phyloP scores from a whole-genome alignment of 371 early-diverging fungal species.

The Smittium culicis region DNA sequence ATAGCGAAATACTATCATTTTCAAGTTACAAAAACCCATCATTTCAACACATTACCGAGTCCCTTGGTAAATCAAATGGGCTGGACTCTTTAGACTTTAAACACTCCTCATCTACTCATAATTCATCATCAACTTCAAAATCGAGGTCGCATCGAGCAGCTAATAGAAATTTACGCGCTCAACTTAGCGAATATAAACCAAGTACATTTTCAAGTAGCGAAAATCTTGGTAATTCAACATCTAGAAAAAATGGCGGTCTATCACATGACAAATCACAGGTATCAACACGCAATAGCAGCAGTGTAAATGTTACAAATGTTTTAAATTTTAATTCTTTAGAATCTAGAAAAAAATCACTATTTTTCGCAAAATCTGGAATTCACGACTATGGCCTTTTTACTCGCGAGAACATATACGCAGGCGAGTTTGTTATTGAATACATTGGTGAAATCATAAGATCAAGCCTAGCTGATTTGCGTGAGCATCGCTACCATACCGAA shows the following conservation, averaged over 20 bases:
- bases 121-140: slow-evolving; percentile 21
- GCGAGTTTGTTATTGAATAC: slow-evolving; percentile 96
- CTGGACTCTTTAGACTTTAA: too few species aligned
- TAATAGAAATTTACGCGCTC: slow-evolving; percentile 30
- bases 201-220: background rate
- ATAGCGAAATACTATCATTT: slow-evolving; percentile 20
- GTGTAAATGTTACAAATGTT: slow-evolving; percentile 46
- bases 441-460: slow-evolving; percentile 95
- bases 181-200: slow-evolving; percentile 20
- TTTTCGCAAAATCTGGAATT: slow-evolving; percentile 78
- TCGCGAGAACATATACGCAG: slow-evolving; percentile 69
- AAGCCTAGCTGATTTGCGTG: slow-evolving; percentile 89
- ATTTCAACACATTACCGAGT: slow-evolving; percentile 9
- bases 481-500: slow-evolving; percentile 60
- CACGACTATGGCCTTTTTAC: slow-evolving; percentile 97
- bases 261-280: too few species aligned
- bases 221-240: slow-evolving; percentile 13
- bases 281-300: slow-evolving; percentile 30
- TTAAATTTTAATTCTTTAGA: slow-evolving; percentile 80
- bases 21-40: background rate
- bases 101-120: slow-evolving; percentile 11
- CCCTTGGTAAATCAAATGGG: slow-evolving; percentile 10
- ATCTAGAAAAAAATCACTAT: slow-evolving; percentile 69
- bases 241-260: background rate
- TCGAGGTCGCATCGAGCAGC: slow-evolving; percentile 28